Evolutionary conservation across 2,329 filamentous ascomycete species (phyloP).

Genomic region (Penicillium sp.): DNA sequence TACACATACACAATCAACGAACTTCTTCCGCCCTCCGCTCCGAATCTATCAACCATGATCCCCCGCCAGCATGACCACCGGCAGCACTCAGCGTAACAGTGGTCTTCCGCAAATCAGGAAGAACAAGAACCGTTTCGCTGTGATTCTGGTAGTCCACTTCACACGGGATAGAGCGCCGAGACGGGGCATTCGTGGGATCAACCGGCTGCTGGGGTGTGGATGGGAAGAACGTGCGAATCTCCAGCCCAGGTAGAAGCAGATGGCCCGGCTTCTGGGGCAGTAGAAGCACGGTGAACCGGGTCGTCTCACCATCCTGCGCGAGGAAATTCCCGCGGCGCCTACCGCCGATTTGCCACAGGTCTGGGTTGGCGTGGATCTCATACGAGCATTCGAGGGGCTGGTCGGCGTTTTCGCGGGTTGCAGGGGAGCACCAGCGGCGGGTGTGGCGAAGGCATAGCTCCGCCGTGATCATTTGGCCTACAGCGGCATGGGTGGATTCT

Average conservation of each 20-base stretch:
- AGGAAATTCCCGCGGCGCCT: conserved; percentile 76
- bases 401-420: conserved; percentile 33
- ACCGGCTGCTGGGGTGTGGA: conserved; percentile 26
- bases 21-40: conserved; percentile 43
- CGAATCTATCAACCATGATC: conserved; percentile 67
- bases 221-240: conserved; percentile 68
- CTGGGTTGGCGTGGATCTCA: conserved; percentile 72
- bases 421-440: conserved; percentile 52
- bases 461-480: conserved; percentile 51
- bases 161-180: conserved; percentile 53
- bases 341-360: conserved; percentile 84
- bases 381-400: conserved; percentile 75
- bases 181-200: conserved; percentile 17
- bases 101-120: conserved; percentile 69
- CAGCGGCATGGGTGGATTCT: conserved; percentile 37
- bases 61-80: conserved; percentile 56
- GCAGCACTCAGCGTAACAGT: conserved; percentile 73
- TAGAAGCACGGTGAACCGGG: conserved; percentile 68
- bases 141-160: conserved; percentile 81
- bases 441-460: conserved; percentile 57
- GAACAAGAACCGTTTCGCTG: conserved; percentile 74
- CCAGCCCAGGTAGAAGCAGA: conserved; percentile 75
- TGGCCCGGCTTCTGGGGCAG: conserved; percentile 79
- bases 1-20: conserved; percentile 6
- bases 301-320: conserved; percentile 48